Evolutionary conservation across 2,329 filamentous ascomycete species (phyloP), one percentile per base, ranked within the genome.

Genomic region (Colletotrichum sublineola): DNA sequence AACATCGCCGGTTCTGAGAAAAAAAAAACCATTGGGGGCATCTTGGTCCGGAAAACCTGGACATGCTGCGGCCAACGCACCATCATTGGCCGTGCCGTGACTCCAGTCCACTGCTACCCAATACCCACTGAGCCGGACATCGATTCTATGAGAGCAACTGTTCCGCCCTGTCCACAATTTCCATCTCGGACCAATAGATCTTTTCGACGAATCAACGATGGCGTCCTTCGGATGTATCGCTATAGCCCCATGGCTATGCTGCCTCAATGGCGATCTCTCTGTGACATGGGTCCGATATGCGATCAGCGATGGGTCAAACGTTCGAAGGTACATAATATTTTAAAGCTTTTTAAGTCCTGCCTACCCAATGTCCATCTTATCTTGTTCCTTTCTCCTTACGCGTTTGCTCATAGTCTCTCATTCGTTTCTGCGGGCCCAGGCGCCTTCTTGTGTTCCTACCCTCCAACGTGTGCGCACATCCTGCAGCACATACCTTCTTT

Each of bases 161-260:
- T 38, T 58, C 46, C 46, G 67, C 58, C 50, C 40, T 57, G 42
- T 50, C 52, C 44, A 38, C 38, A 18, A 53, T 8, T 8, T 18
- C 48, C 61, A 63, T 70, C 31, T 61, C 68, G 55, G 31, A 42
- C 24, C n/a, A 44, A 53, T 53, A 71, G 68, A 71, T 71, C 65
- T 24, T 53, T 63, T 24, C 1, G 29, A 55, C 68, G 50, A 68
- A 71, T 68, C 74, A 36, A 81, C 76, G 9, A 78, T 75, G n/a
- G 77, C 78, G 15, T 80, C 79, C 24, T 38, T 38, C 31, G 46
- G 20, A 80, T 68, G 83, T 65, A 73, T 82, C 85, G 20, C 77
- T 75, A 67, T 82, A 82, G 24, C 86, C 78, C 74, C 87, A 87
- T 31, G 86, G 86, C 18, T 11, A 56, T 46, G 42, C 48, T 24